phyloP scores from a whole-genome alignment of 306 rosid genomes.

The Luffa acutangula region DNA sequence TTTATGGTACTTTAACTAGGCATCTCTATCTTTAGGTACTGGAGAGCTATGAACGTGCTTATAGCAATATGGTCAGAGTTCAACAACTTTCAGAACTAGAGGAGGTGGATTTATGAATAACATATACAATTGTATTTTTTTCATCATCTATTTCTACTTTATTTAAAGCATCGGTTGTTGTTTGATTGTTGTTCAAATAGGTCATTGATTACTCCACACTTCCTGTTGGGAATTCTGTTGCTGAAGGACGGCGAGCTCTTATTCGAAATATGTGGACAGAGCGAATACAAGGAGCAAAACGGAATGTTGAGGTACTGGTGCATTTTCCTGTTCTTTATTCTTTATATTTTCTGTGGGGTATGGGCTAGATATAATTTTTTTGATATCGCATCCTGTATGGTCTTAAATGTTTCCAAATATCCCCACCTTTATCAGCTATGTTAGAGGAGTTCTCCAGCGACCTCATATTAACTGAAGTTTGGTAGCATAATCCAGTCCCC shows the following conservation, averaged over 20 bases:
- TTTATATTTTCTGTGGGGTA: background rate
- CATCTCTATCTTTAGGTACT: conserved; percentile 47
- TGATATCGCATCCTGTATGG: too few species aligned
- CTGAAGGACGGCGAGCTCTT: conserved; percentile 88
- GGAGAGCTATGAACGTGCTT: conserved; percentile 98
- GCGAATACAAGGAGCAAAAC: conserved; percentile 89
- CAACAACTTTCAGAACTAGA: conserved; percentile 94
- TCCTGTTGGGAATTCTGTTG: conserved; percentile 55
- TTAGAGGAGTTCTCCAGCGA: too few species aligned
- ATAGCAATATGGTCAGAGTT: conserved; percentile 93
- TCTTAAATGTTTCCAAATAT: too few species aligned
- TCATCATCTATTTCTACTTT: background rate
- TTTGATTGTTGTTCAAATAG: conserved; percentile 24
- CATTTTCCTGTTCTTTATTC: background rate
- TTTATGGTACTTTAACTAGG: background rate
- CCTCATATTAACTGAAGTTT: too few species aligned
- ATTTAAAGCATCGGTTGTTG: background rate
- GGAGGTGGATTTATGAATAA: conserved; percentile 51
- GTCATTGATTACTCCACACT: conserved; percentile 92
- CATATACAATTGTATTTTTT: background rate
- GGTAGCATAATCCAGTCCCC: too few species aligned
- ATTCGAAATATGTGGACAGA: conserved; percentile 99
- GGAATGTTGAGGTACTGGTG: conserved; percentile 73
- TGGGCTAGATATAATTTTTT: background rate
- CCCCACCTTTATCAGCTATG: too few species aligned